Evolutionary conservation across 2,329 filamentous ascomycete species (phyloP).

Genomic region (Apiospora marii): DNA sequence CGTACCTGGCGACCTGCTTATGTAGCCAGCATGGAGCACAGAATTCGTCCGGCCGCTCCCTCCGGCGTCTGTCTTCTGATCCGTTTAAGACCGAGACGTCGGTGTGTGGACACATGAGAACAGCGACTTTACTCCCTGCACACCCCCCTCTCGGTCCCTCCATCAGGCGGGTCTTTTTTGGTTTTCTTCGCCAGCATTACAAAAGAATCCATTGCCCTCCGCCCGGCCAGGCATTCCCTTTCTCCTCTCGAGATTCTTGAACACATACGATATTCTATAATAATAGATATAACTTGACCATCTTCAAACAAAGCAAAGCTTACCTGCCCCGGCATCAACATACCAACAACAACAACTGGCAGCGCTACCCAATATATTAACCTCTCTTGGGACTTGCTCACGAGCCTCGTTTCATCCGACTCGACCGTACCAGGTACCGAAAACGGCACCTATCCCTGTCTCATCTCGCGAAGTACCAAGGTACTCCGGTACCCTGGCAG

Average conservation of each 20-base stretch:
- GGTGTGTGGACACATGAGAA: conserved; percentile 21
- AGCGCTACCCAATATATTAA: neutral
- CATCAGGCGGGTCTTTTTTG: neutral
- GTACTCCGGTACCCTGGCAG: conserved; percentile 17
- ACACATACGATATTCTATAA: neutral
- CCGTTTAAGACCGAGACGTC: conserved; percentile 26
- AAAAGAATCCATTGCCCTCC: conserved; percentile 24
- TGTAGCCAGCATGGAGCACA: neutral
- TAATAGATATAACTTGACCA: neutral
- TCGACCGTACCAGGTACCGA: conserved; percentile 15
- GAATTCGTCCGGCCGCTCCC: conserved; percentile 11
- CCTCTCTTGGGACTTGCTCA: conserved; percentile 2
- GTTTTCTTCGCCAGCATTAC: conserved; percentile 21
- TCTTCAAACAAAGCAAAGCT: neutral
- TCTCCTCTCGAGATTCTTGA: neutral
- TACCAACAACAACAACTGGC: no score
- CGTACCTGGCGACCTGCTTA: neutral
- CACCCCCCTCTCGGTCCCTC: neutral
- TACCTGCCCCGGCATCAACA: neutral
- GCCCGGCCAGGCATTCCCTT: neutral
- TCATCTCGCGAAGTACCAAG: conserved; percentile 23
- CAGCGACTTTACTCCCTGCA: conserved; percentile 8
- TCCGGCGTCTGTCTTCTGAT: conserved; percentile 20
- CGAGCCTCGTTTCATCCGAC: conserved; percentile 22
- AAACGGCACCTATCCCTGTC: conserved; percentile 19